These are phyloP conservation scores for Poa annua DNA, from an alignment of 176 grass and related monocot species.

Conservation along the genomic window DNA sequence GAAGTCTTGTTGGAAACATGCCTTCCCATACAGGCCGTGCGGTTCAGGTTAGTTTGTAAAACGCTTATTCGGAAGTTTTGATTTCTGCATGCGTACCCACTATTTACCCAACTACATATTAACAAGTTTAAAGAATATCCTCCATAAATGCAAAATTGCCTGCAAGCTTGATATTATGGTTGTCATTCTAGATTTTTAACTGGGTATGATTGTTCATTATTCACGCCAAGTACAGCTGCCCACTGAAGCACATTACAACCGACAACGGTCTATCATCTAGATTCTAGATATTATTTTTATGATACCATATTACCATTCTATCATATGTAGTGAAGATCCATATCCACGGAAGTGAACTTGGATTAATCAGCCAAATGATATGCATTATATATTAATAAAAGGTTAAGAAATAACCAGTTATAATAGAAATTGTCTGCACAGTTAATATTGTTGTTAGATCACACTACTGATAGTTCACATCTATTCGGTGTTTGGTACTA, in stretches of 20 bases:
- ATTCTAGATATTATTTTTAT: neutral
- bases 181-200: conserved; percentile 1
- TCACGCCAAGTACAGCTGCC: conserved; percentile 20
- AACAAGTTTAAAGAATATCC: neutral
- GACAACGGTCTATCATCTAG: neutral
- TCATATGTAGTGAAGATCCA: conserved; percentile 15
- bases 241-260: neutral
- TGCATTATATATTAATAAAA: neutral
- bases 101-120: conserved; percentile 2
- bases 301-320: neutral
- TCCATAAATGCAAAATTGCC: neutral
- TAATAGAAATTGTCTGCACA: neutral
- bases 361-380: neutral
- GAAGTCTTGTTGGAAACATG: conserved; percentile 55
- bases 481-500: conserved; percentile 17
- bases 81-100: conserved; percentile 4
- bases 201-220: conserved; percentile 6
- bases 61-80: conserved; percentile 16
- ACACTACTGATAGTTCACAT: conserved; percentile 21
- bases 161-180: conserved; percentile 17
- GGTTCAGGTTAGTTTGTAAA: conserved; percentile 54
- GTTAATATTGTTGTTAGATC: conserved; percentile 12
- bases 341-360: conserved; percentile 11
- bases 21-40: conserved; percentile 39
- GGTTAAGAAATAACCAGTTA: neutral